Base-by-base conservation (phyloP, 164 flowering plant genomes). In the Nelumbo lutea region DNA sequence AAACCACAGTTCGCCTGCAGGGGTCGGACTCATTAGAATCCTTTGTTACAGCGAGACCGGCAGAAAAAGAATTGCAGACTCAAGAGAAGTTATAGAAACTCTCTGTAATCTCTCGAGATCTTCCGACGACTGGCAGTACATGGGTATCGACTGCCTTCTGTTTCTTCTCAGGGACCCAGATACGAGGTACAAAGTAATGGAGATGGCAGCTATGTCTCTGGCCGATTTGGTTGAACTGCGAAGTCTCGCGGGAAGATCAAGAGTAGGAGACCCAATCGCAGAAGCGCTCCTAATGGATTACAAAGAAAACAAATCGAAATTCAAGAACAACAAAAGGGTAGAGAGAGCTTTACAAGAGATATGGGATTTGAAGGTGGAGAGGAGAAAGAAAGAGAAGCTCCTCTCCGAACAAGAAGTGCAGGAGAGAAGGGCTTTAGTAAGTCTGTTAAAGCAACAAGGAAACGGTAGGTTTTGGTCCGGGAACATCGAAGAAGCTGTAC, bases 111-210 rank as follows among this genome's bases (percentile, higher is more conserved):
- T 87, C 43, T 83, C 94, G 0, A 80, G 95, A 73, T 90, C 98
- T 46, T 92, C 95, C 1, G 94, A 86, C 66, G 95, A 90, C 72
- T 92, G 96, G 98, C 98, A 92, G 64, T 90, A 92, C 67, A 84
- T 90, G 85, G 95, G 84, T 3, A 83, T 90, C 6, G 96, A 92
- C 72, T 90, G 94, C 74, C 85, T 92, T 46, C 69, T 88, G 0
- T 47, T 85, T 4, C 85, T 92, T 11, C 84, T 90, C 58, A 76
- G 81, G 72, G 98, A 92, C 76, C 78, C 73, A 66, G 76, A 68
- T 42, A 84, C 92, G 5, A 84, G 94, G 77, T 62, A 75, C 79
- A 75, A 75, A 61, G 89, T 88, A 11, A 61, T 88, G 8, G 83
- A 88, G 41, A 70, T 68, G n/a, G 78, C 84, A 15, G 51, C 73